Evolutionary conservation across 2,329 filamentous ascomycete species (phyloP).

Genomic region (Dactylonectria macrodidyma): DNA sequence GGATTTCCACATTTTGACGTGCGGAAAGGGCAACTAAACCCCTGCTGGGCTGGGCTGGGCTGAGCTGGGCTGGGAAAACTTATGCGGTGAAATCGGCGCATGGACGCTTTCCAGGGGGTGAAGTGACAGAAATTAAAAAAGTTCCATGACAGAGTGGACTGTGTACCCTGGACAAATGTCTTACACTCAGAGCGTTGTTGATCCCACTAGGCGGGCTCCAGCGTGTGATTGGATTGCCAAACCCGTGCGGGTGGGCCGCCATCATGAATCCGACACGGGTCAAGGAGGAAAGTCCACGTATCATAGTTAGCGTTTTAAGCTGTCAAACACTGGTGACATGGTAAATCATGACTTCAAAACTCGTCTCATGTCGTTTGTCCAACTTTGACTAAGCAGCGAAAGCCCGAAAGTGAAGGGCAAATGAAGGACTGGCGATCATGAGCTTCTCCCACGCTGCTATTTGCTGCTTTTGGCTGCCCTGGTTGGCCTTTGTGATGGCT

Average conservation of each 20-base stretch:
- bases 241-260: neutral
- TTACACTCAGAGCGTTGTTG: neutral
- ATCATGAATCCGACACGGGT: neutral
- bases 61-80: neutral
- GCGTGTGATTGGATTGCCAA: neutral
- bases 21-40: neutral
- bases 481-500: neutral
- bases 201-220: neutral
- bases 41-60: constrained; percentile 7
- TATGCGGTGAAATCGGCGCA: constrained; percentile 1
- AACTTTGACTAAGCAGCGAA: neutral
- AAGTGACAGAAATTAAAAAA: neutral
- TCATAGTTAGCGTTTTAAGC: neutral
- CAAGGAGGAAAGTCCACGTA: neutral
- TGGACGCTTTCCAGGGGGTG: neutral
- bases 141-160: neutral
- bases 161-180: neutral
- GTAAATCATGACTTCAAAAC: neutral
- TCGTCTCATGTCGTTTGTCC: neutral
- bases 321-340: neutral
- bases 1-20: too few species aligned
- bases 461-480: neutral
- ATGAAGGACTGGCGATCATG: neutral
- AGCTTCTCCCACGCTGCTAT: neutral
- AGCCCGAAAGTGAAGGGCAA: neutral